Evolutionary conservation across 2,329 filamentous ascomycete species (phyloP).

Genomic region (Calonectria pteridis): DNA sequence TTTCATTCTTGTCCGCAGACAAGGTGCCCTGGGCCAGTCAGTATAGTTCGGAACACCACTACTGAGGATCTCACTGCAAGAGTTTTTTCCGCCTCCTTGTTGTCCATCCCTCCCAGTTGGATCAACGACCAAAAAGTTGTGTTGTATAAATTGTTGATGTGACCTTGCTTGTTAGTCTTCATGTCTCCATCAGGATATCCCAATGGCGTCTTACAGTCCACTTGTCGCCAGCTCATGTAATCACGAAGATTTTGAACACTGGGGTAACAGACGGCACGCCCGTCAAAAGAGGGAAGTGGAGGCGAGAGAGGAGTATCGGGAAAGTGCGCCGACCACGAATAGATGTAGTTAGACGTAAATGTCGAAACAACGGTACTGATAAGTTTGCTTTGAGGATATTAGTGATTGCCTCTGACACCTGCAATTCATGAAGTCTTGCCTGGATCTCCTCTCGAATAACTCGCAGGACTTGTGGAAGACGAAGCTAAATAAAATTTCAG

Average conservation of each 20-base stretch:
- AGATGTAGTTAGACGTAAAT: constrained; percentile 92
- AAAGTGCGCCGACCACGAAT: constrained; percentile 83
- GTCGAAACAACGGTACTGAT: constrained; percentile 92
- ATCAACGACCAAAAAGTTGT: constrained; percentile 96
- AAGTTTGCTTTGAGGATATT: constrained; percentile 75
- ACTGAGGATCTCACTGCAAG: constrained; percentile 71
- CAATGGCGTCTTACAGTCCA: constrained; percentile 78
- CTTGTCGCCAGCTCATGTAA: constrained; percentile 97
- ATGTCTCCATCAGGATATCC: background rate
- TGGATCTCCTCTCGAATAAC: constrained; percentile 87
- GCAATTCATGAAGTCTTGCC: constrained; percentile 61
- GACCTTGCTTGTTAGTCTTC: constrained; percentile 66
- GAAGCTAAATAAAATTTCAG: constrained; percentile 68
- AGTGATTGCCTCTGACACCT: constrained; percentile 7
- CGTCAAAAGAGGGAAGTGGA: constrained; percentile 91
- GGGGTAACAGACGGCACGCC: constrained; percentile 90
- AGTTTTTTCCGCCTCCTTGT: constrained; percentile 83
- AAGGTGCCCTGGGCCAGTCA: constrained; percentile 76
- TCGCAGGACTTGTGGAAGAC: constrained; percentile 86
- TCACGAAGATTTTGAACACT: constrained; percentile 85
- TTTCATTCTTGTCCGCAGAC: constrained; percentile 93
- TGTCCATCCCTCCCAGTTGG: constrained; percentile 79
- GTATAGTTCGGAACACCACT: background rate
- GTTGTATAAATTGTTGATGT: constrained; percentile 99
- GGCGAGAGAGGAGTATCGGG: constrained; percentile 76